Percentiles rank a stretch among this genome's conserved stretches.
These are phyloP conservation scores for Auricularia auricula-judae DNA, from an alignment of 768 basidiomycete genomes.

Conservation along the genomic window DNA sequence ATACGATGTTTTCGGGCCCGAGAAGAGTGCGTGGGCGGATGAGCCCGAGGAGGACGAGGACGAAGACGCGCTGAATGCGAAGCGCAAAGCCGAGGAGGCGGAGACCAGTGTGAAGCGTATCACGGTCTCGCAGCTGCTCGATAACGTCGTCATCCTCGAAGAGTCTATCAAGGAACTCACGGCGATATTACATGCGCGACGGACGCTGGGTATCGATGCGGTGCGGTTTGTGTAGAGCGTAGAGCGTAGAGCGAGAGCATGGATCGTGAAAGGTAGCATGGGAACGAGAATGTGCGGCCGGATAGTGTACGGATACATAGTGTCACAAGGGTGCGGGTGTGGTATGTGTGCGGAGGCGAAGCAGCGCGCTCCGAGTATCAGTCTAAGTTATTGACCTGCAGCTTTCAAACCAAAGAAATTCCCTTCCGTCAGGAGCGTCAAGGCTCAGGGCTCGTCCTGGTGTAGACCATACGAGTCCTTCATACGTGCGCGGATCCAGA, in stretches of 20 bases:
- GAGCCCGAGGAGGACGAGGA: constrained; percentile 10
- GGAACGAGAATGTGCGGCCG: background rate
- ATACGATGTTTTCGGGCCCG: constrained; percentile 58
- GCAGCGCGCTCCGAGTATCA: background rate
- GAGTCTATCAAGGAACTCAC: constrained; percentile 90
- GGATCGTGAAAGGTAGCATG: too few species aligned
- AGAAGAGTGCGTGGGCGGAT: constrained; percentile 14
- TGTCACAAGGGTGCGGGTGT: background rate
- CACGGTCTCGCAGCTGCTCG: constrained; percentile 74
- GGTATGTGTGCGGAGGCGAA: background rate
- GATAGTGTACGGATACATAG: background rate
- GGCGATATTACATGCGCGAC: constrained; percentile 73
- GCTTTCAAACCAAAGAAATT: background rate
- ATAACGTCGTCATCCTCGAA: constrained; percentile 91
- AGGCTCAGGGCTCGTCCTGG: background rate
- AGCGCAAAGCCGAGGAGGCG: constrained; percentile 18
- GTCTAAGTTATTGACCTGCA: background rate
- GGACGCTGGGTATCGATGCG: constrained; percentile 75
- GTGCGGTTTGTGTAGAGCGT: constrained; percentile 51
- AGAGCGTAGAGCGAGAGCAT: background rate
- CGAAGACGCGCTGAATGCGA: constrained; percentile 14
- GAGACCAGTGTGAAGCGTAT: constrained; percentile 25
- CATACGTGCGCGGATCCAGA: constrained; percentile 9
- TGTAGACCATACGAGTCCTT: background rate
- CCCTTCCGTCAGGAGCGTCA: background rate